Evolutionary conservation across 768 basidiomycete species (phyloP).

Genomic region (Tubosaeta brunneosetosa): DNA sequence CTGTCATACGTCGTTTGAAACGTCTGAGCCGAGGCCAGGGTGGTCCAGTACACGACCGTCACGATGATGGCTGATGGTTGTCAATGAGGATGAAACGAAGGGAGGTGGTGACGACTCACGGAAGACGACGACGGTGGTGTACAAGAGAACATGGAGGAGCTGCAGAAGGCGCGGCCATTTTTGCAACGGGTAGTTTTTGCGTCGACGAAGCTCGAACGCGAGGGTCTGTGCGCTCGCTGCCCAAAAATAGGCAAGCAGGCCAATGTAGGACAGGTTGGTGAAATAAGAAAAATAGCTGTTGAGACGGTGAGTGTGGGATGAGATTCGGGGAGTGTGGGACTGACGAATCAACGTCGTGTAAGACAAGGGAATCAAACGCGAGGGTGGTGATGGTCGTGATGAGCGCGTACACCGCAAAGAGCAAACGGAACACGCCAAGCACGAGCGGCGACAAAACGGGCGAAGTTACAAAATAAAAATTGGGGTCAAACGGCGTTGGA

Average conservation of each 20-base stretch:
- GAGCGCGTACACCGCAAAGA: slow-evolving; percentile 50
- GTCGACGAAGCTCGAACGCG: slow-evolving; percentile 34
- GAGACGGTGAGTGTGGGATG: background rate
- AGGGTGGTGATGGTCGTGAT: slow-evolving; percentile 35
- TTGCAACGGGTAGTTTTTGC: slow-evolving; percentile 50
- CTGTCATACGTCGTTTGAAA: slow-evolving; percentile 38
- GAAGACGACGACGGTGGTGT: slow-evolving; percentile 47
- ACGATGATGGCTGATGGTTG: slow-evolving; percentile 52
- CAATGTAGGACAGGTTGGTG: slow-evolving; percentile 58
- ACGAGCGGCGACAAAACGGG: slow-evolving; percentile 39
- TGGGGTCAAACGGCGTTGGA: slow-evolving; percentile 37
- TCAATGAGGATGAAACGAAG: background rate
- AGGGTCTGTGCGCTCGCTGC: slow-evolving; percentile 53
- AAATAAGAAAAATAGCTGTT: slow-evolving; percentile 61
- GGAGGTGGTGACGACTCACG: slow-evolving; percentile 41
- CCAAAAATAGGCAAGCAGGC: slow-evolving; percentile 58
- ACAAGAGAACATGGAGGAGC: slow-evolving; percentile 51
- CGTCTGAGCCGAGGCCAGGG: slow-evolving; percentile 41
- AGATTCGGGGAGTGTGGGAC: slow-evolving; percentile 22
- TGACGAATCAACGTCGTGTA: slow-evolving; percentile 28
- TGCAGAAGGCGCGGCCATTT: slow-evolving; percentile 54
- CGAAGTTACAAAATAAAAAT: slow-evolving; percentile 37
- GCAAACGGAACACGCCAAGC: slow-evolving; percentile 43
- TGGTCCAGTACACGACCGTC: slow-evolving; percentile 58
- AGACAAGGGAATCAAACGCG: slow-evolving; percentile 24